Evolutionary conservation across 176 grass and related monocot genomes (phyloP).

Genomic region (Carex littledalei): DNA sequence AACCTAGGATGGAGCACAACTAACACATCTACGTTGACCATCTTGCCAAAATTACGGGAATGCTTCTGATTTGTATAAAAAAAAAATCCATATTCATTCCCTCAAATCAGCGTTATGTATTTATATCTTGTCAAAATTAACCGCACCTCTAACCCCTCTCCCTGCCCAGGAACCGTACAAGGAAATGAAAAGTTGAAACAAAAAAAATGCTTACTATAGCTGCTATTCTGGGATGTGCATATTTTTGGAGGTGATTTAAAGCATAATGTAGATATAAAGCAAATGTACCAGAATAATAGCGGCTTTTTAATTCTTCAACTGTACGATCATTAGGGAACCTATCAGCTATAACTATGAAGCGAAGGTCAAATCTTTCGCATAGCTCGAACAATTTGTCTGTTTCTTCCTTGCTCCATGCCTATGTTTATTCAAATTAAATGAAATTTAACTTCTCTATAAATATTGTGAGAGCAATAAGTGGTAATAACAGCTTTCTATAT

Average conservation of each 20-base stretch:
- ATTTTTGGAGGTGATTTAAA: not conserved
- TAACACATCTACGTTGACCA: too few relatives aligned
- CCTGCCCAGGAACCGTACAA: too few relatives aligned
- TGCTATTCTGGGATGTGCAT: too few relatives aligned
- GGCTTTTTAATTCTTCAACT: slow-evolving; percentile 87
- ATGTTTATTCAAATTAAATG: slow-evolving; percentile 24
- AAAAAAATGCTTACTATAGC: too few relatives aligned
- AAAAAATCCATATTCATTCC: too few relatives aligned
- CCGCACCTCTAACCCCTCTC: too few relatives aligned
- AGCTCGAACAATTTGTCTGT: slow-evolving; percentile 86
- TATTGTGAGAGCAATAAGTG: not conserved
- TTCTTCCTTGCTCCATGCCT: slow-evolving; percentile 93
- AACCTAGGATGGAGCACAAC: too few relatives aligned
- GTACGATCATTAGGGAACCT: slow-evolving; percentile 67
- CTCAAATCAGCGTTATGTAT: too few relatives aligned
- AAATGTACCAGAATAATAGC: slow-evolving; percentile 82
- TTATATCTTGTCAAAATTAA: too few relatives aligned
- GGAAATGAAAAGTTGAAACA: too few relatives aligned
- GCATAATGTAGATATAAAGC: not conserved
- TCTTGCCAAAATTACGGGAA: too few relatives aligned
- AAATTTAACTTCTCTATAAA: slow-evolving; percentile 20
- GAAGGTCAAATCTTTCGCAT: slow-evolving; percentile 85
- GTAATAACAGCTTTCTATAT: not conserved
- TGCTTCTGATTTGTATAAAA: too few relatives aligned
- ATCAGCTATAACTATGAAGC: slow-evolving; percentile 89